These are phyloP conservation scores for Rhynchosporium secalis DNA, from an alignment of 2,329 filamentous ascomycete genomes.

Conservation along the genomic window DNA sequence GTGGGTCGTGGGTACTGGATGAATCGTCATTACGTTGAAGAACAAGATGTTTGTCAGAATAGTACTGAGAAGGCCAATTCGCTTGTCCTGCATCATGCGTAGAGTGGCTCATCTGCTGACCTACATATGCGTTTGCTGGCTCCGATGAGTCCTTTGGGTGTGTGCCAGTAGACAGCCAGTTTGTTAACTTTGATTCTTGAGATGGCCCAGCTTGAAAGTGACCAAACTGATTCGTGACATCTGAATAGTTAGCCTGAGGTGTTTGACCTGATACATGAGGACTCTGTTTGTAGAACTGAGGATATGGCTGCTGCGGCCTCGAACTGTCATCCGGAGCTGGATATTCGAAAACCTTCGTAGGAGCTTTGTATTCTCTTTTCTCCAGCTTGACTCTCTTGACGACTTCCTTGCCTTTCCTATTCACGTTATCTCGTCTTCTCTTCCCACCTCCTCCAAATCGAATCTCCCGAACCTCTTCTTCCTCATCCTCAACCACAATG, in stretches of 20 bases:
- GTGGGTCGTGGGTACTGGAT: neutral
- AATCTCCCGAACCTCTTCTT: neutral
- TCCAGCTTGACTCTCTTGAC: constrained; percentile 18
- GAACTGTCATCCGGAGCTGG: constrained; percentile 1
- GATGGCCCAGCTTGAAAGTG: neutral
- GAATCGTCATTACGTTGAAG: neutral
- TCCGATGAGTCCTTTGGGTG: neutral
- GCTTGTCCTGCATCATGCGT: neutral
- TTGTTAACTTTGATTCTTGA: neutral
- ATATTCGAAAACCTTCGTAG: neutral
- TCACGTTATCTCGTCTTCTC: neutral
- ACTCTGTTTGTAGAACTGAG: neutral
- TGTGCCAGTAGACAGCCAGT: constrained; percentile 3
- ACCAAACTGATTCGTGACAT: neutral
- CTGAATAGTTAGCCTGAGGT: neutral
- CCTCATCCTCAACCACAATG: neutral
- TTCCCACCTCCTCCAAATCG: neutral
- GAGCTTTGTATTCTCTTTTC: neutral
- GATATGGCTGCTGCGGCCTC: constrained; percentile 1
- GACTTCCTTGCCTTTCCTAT: constrained; percentile 5
- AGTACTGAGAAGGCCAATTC: neutral
- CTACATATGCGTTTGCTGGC: neutral
- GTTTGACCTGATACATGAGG: neutral
- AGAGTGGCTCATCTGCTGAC: neutral
- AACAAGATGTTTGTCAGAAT: neutral